Evolutionary conservation across 2,329 filamentous ascomycete species (phyloP).

Genomic region (Chalara sp.): DNA sequence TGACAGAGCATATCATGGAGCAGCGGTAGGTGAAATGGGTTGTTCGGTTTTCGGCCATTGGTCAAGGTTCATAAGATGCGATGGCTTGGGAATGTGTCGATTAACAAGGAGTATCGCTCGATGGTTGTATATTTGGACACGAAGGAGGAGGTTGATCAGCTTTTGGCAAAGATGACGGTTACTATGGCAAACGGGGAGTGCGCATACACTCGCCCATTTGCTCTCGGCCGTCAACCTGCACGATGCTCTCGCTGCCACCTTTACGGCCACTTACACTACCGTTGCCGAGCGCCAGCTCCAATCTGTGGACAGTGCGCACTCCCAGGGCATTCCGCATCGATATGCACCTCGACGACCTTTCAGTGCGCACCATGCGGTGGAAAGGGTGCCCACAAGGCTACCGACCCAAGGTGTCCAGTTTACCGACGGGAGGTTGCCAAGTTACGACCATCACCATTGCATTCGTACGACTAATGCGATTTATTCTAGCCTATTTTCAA

Average conservation of each 20-base stretch:
- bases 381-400: not conserved
- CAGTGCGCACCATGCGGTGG: not conserved
- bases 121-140: slow-evolving; percentile 1
- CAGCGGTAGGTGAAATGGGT: slow-evolving; percentile 2
- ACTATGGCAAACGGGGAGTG: not conserved
- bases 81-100: slow-evolving; percentile 5
- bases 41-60: slow-evolving; percentile 1
- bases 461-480: slow-evolving; percentile 3
- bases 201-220: not conserved
- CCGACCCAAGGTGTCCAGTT: not conserved
- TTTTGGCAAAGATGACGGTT: too few relatives aligned
- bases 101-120: slow-evolving; percentile 7
- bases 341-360: not conserved
- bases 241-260: not conserved
- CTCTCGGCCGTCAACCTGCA: not conserved
- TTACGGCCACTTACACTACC: not conserved
- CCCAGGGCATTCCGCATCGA: not conserved
- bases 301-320: not conserved
- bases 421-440: not conserved
- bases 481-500: slow-evolving; percentile 4
- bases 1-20: slow-evolving; percentile 6
- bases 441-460: slow-evolving; percentile 2
- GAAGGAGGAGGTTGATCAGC: too few relatives aligned
- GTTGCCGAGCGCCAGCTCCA: not conserved
- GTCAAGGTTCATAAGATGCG: slow-evolving; percentile 7